These are phyloP conservation scores for Lomentospora prolificans DNA, from an alignment of 2,329 filamentous ascomycete genomes.

Conservation along the genomic window DNA sequence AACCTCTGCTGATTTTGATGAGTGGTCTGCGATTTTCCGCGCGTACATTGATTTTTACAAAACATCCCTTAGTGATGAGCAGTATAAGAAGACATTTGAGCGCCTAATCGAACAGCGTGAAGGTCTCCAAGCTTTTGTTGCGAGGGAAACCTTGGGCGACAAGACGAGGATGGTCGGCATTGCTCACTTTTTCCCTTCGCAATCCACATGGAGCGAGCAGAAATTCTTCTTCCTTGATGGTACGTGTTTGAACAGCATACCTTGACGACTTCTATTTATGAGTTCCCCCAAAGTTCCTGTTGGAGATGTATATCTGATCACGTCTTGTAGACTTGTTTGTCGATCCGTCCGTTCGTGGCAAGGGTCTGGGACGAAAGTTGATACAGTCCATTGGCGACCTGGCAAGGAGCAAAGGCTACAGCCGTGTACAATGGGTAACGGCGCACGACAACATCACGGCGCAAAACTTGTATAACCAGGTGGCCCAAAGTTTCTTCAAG, in stretches of 20 bases:
- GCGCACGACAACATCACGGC: neutral
- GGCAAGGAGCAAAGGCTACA: neutral
- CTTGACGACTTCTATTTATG: neutral
- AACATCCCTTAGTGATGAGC: constrained; percentile 6
- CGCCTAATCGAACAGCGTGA: neutral
- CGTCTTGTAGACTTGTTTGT: neutral
- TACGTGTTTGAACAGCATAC: neutral
- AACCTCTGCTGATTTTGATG: neutral
- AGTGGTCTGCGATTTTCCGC: constrained; percentile 4
- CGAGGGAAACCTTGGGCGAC: neutral
- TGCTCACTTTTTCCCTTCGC: constrained; percentile 6
- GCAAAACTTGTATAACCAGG: neutral
- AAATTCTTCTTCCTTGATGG: constrained; percentile 6
- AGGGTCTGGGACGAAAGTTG: neutral
- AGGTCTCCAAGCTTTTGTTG: constrained; percentile 1
- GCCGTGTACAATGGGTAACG: neutral
- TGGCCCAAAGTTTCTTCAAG: neutral
- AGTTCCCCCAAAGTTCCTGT: neutral
- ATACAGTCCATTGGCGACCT: neutral
- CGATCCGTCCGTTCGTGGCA: neutral
- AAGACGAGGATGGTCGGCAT: constrained; percentile 5
- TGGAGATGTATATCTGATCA: neutral
- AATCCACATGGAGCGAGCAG: constrained; percentile 8
- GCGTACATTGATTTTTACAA: constrained; percentile 9
- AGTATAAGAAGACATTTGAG: constrained; percentile 6